These are phyloP conservation scores for Aspergillus uvarum DNA, from an alignment of 2,329 filamentous ascomycete species.

Conservation along the genomic window DNA sequence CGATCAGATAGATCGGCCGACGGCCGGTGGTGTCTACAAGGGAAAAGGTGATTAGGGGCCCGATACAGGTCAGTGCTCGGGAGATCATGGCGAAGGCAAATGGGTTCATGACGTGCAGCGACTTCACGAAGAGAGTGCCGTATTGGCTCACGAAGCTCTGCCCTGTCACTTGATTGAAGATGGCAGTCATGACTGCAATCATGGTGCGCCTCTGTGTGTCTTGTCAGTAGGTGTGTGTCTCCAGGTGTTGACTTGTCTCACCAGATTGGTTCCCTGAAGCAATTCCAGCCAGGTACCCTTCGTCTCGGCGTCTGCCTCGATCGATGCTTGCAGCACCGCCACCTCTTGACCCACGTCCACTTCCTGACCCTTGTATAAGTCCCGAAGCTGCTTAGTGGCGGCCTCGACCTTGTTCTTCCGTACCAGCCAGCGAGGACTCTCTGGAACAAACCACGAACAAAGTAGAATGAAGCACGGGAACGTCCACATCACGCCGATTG, in stretches of 20 bases:
- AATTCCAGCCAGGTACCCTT: slow-evolving; percentile 1
- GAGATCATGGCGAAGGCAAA: not conserved
- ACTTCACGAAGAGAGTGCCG: slow-evolving; percentile 1
- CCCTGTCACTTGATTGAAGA: not conserved
- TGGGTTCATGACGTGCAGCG: not conserved
- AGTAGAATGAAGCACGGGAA: not conserved
- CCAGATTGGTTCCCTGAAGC: not conserved
- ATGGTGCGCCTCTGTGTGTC: no score
- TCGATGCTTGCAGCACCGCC: not conserved
- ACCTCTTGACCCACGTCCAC: not conserved
- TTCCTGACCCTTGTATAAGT: not conserved
- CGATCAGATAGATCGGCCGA: not conserved
- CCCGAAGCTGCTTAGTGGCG: not conserved
- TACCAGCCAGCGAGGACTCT: slow-evolving; percentile 3
- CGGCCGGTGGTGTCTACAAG: not conserved
- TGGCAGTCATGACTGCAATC: not conserved
- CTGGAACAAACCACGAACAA: not conserved
- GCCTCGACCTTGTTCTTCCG: not conserved
- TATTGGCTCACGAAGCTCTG: slow-evolving; percentile 1
- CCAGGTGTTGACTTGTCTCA: not conserved
- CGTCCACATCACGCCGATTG: not conserved
- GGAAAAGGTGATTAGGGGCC: no score
- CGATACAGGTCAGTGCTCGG: no score
- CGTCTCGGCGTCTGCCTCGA: not conserved
- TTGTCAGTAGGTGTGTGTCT: not conserved